A percentile compares a stretch with the other conserved stretches of the same genome.
Conservation (phyloP, 1,284 basidiomycete species). For the Erythrobasidium hasegawianum region DNA sequence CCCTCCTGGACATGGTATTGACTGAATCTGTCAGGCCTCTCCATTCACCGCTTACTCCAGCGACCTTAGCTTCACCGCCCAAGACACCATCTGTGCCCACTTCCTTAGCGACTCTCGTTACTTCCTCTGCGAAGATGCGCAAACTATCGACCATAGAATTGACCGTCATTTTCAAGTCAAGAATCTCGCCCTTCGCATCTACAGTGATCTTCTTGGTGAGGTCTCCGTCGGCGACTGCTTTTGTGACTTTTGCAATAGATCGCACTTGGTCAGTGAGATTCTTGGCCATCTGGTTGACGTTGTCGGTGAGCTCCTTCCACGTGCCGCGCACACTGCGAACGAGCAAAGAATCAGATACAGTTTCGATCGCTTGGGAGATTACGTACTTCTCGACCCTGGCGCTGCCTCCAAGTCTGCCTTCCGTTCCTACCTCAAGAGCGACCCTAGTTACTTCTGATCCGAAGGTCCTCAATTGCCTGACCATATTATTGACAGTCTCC, state of each 20-base stretch:
- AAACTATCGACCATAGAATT: slow-evolving; percentile 89
- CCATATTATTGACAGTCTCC: slow-evolving; percentile 61
- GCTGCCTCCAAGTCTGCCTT: slow-evolving; percentile 53
- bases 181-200: slow-evolving; percentile 90
- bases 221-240: slow-evolving; percentile 89
- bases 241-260: slow-evolving; percentile 34
- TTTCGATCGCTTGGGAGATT: no score
- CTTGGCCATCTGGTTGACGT: slow-evolving; percentile 47
- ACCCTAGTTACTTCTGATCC: slow-evolving; percentile 92
- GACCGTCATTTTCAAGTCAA: slow-evolving; percentile 80
- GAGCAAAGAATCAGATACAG: no score
- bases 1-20: slow-evolving; percentile 52
- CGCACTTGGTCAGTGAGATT: slow-evolving; percentile 90
- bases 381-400: slow-evolving; percentile 50
- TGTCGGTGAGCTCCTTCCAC: slow-evolving; percentile 48
- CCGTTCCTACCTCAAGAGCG: slow-evolving; percentile 55
- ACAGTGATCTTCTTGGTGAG: slow-evolving; percentile 94
- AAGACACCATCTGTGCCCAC: slow-evolving; percentile 51
- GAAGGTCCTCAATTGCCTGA: slow-evolving; percentile 90
- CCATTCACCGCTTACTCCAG: slow-evolving; percentile 53
- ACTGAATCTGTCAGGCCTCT: slow-evolving; percentile 52
- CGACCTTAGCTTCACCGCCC: slow-evolving; percentile 48
- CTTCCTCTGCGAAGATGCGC: slow-evolving; percentile 89
- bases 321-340: slow-evolving; percentile 52
- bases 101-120: slow-evolving; percentile 87